Evolutionary conservation across 2,329 filamentous ascomycete species (phyloP), one percentile per base, ranked within the genome.

Genomic region (Dendryphion nanum): DNA sequence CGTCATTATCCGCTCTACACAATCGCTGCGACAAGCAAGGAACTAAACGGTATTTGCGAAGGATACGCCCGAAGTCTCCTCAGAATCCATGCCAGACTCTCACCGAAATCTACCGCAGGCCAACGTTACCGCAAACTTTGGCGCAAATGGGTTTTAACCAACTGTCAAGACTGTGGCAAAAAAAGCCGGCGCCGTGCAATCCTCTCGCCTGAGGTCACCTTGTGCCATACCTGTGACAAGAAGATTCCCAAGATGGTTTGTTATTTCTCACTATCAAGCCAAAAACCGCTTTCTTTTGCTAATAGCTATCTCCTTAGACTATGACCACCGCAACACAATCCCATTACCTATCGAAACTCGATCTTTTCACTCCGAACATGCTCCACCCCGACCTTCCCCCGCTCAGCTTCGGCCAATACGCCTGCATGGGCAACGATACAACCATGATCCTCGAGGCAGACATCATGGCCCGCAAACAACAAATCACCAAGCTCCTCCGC

Each of bases 351-450:
- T 57, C 54, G 0, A 61, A 62, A 31, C 51, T 62, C 20, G 59
- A 63, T 33, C 43, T 64, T 10, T 63, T 63, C 40, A 62, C 61
- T 1, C 59, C 59, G 3, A 60, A 56, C 29, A 21, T 24, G 1
- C 37, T 61, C 6, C 52, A 63, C 30, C 53, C 59, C 1, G 8
- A 34, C 4, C 47, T 63, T 1, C 51, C 55, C 2, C 49, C 48
- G 4, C 42, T 63, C 2, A 37, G 40, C 13, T 37, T 45, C 6
- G 56, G 55, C 3, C 29, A 37, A 4, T 53, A 55, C 30, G 28
- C 42, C 4, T 38, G 46, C 7, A 52, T 52, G 49, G 55, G 56
- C 13, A 41, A 38, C 16, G 12, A 34, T 2, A 48, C 52, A 1
- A 51, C 42, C 15, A 55, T 63, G 55, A 42, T 64, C 3, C 42